Percentiles rank a stretch among this genome's conserved stretches.
phyloP scores from a whole-genome alignment of 352 stramenopile genomes.

The Hyaloperonospora arabidopsidis region DNA sequence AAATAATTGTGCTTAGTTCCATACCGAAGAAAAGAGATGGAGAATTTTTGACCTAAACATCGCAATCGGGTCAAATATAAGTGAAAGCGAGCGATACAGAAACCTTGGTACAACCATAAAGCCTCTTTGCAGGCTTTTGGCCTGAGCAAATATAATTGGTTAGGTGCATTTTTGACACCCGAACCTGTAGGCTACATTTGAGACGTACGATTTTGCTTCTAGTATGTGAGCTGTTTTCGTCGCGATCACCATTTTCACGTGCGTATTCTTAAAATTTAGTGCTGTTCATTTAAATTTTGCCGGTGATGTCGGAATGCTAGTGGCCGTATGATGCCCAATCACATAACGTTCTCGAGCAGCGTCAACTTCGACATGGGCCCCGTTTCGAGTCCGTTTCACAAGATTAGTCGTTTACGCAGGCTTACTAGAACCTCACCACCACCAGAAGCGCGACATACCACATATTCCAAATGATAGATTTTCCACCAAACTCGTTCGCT shows the following conservation, averaged over 20 bases:
- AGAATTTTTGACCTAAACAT: no score
- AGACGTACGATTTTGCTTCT: no score
- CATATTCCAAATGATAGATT: conserved; percentile 3
- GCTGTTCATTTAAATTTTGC: not conserved
- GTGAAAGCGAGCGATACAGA: no score
- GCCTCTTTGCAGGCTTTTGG: no score
- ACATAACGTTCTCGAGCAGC: conserved; percentile 10
- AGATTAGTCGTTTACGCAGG: not conserved
- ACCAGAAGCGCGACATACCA: not conserved
- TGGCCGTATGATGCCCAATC: conserved; percentile 19
- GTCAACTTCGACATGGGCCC: conserved; percentile 19
- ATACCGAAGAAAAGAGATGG: no score
- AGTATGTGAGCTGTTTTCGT: no score
- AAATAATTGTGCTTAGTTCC: no score
- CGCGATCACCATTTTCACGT: not conserved
- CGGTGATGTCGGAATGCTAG: conserved; percentile 1
- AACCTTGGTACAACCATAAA: no score
- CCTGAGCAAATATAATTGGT: no score
- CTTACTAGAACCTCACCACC: not conserved
- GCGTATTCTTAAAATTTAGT: not conserved
- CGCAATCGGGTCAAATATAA: no score
- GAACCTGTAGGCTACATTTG: no score
- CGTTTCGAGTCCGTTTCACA: not conserved
- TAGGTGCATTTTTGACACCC: no score
- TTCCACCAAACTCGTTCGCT: not conserved